phyloP scores from a whole-genome alignment of 352 stramenopile genomes.

The Achlya hypogyna region DNA sequence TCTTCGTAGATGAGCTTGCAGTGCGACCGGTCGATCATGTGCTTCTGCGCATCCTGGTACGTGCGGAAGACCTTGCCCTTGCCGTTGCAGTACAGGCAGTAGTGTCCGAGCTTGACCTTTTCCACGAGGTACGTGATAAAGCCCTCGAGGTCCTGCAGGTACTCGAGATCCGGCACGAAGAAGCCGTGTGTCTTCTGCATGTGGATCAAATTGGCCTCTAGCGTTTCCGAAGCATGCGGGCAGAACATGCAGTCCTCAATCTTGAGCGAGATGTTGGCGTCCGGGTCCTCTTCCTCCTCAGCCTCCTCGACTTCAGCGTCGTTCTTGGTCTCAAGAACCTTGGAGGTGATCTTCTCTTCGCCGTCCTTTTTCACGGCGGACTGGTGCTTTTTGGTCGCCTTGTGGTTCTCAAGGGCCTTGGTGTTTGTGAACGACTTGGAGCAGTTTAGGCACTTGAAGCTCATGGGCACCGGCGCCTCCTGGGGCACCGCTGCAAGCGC shows the following conservation, averaged over 20 bases:
- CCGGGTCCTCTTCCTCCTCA: conserved; percentile 44
- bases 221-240: conserved; percentile 39
- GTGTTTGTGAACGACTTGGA: conserved; percentile 76
- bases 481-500: conserved; percentile 29
- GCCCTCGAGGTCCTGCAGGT: conserved; percentile 82
- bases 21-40: conserved; percentile 90
- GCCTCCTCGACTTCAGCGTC: conserved; percentile 30
- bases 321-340: conserved; percentile 35
- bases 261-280: conserved; percentile 55
- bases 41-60: conserved; percentile 87
- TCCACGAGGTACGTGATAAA: conserved; percentile 90
- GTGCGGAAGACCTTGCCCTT: conserved; percentile 84
- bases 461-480: conserved; percentile 5
- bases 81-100: conserved; percentile 93
- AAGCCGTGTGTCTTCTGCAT: conserved; percentile 94
- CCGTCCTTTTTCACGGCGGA: conserved; percentile 70
- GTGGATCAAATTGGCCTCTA: conserved; percentile 72
- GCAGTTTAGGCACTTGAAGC: conserved; percentile 71
- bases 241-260: conserved; percentile 85
- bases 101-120: conserved; percentile 93
- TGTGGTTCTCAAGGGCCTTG: conserved; percentile 81
- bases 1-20: conserved; percentile 89
- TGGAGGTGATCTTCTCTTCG: conserved; percentile 54
- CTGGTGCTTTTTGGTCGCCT: conserved; percentile 78
- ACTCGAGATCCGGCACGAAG: conserved; percentile 93